Conservation (phyloP, 2,329 filamentous ascomycete genomes). For the Colletotrichum agaves region DNA sequence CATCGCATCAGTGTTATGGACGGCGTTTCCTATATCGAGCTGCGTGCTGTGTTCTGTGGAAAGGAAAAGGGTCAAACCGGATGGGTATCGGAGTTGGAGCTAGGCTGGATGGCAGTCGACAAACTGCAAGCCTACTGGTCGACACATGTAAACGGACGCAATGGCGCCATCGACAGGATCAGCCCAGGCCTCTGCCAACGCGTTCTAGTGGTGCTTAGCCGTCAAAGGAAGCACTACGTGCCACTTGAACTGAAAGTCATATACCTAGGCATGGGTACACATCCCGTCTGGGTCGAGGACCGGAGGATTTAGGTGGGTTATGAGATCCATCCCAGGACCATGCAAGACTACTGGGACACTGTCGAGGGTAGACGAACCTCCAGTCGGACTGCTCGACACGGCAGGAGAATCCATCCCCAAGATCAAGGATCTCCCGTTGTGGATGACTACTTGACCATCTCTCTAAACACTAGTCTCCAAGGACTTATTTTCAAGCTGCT, state of each 20-base stretch:
- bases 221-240: background rate
- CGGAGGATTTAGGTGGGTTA: background rate
- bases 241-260: constrained; percentile 8
- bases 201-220: background rate
- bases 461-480: too few relatives aligned
- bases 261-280: background rate
- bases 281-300: background rate
- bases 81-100: constrained; percentile 5
- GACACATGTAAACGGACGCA: background rate
- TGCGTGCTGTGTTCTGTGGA: background rate
- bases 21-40: background rate
- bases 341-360: background rate
- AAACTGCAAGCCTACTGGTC: background rate
- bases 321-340: background rate
- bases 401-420: background rate
- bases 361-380: background rate
- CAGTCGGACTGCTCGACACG: background rate
- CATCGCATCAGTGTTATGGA: background rate
- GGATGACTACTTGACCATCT: too few relatives aligned
- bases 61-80: background rate
- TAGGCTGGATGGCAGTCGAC: constrained; percentile 9
- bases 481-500: too few relatives aligned
- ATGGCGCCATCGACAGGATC: background rate
- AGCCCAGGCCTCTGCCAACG: background rate
- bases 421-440: background rate